Base-by-base conservation (phyloP, 805 yeast species). In the Candida morakotiae region DNA sequence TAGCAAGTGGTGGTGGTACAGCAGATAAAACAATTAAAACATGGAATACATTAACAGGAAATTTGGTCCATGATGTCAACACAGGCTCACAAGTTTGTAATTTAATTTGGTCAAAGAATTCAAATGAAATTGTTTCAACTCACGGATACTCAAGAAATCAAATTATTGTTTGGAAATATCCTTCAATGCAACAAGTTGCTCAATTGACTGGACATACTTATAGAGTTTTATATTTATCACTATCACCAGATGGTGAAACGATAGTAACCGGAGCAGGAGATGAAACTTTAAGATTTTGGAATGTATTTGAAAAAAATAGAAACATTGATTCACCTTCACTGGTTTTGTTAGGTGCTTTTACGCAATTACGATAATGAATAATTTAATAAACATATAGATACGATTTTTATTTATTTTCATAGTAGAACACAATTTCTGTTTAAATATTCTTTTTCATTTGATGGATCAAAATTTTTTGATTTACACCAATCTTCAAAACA, bases 231-330 rank as follows among this genome's bases (percentile, higher is more conserved):
- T 93, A 93, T 56, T 67, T 93, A 48, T 78, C 96, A 4, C 70
- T 91, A 64, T 84, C 95, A 14, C 96, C 97, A 0, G 98, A 93
- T 62, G 98, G 98, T 0, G 88, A 87, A 44, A 88, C 97, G 0
- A 83, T 93, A 10, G 98, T 91, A 2, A 89, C 98, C 0, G 98
- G 98, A 2, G 97, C 98, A 1, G 98, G 98, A 4, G 98, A 93
- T 62, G 98, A 93, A 59, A 93, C 98, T 0, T 65, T 93, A 39
- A 62, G 98, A 45, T 87, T 93, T 56, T 93, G 98, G 98, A 88
- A 87, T 49, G 84, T 89, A 1, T 93, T 89, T 64, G 95, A 87
- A 42, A 86, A 83, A 56, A 78, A 73, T 41, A 80, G 75, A 48
- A 64, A 65, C 34, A 81, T 77, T 39, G 67, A 64, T 27, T 75